Evolutionary conservation across 2,329 filamentous ascomycete species (phyloP), one percentile per base, ranked within the genome.

Genomic region (Sclerotinia sclerotiorum): DNA sequence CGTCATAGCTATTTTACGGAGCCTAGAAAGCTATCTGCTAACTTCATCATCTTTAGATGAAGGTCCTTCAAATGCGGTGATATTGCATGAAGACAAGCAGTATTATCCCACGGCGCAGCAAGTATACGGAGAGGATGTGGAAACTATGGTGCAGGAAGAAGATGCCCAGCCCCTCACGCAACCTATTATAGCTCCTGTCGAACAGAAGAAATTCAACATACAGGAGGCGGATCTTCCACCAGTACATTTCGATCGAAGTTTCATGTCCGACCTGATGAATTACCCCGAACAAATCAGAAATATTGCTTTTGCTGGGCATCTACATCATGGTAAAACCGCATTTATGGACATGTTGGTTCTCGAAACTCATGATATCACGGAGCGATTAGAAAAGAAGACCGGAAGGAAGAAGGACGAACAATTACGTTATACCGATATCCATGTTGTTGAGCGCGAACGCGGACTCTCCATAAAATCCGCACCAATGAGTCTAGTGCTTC

Each of bases 101-200:
- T 99, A 99, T 80, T 99, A 99, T 78, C 95, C 95, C 42, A 97
- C 94, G n/a, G 95, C 95, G 68, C 90, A 94, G 77, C 95, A 99
- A 79, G 89, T 97, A 54, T 99, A 98, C 78, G 95, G 95, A 65
- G 86, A 89, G 74, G 94, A 95, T 80, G 95, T 99, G 75, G 95
- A 99, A 81, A 95, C 94, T 1, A 82, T 97, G 79, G 94, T 99
- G 49, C 92, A 98, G 77, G 95, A 99, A 80, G 95, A 98, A 81
- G 95, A 99, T 83, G 91, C 94, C 69, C 95, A 99, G 79, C 91
- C 94, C 58, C 85, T 99, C 71, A 88, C 92, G 42, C 88, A 97
- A 76, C 95, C 95, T 44, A 98, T 99, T 70, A 92, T 99, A 77
- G 93, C 92, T 64, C 95, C 95, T 0, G 87, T 98, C 62, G 90